Percentiles rank a stretch among this genome's conserved stretches.
phyloP scores from a whole-genome alignment of 2,329 filamentous ascomycete genomes.

The Phaeosphaeriaceae sp. region DNA sequence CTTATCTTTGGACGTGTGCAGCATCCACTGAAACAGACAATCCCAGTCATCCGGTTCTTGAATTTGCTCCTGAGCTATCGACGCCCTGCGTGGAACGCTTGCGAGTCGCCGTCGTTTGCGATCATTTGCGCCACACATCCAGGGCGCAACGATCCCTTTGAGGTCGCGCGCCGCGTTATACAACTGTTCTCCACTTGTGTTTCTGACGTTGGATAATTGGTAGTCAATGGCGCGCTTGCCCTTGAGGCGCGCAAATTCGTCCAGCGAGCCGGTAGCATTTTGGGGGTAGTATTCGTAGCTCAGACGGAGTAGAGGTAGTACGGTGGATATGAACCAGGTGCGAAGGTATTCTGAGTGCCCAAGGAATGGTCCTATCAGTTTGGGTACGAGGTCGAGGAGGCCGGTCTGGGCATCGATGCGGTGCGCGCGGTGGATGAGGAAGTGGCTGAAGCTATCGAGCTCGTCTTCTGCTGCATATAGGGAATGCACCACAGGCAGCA shows the following conservation, averaged over 20 bases:
- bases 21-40: slow-evolving; percentile 71
- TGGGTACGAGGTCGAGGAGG: slow-evolving; percentile 71
- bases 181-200: slow-evolving; percentile 19
- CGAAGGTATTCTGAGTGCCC: slow-evolving; percentile 66
- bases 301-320: slow-evolving; percentile 72
- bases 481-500: slow-evolving; percentile 64
- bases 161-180: slow-evolving; percentile 67
- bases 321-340: slow-evolving; percentile 72
- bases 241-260: slow-evolving; percentile 68
- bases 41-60: slow-evolving; percentile 66
- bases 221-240: slow-evolving; percentile 66
- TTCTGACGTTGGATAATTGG: slow-evolving; percentile 56
- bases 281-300: slow-evolving; percentile 74
- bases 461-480: slow-evolving; percentile 57
- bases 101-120: slow-evolving; percentile 61
- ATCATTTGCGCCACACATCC: slow-evolving; percentile 71
- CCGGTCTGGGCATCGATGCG: slow-evolving; percentile 75
- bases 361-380: slow-evolving; percentile 73
- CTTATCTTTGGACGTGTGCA: slow-evolving; percentile 63
- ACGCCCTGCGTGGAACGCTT: slow-evolving; percentile 29
- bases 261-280: slow-evolving; percentile 61
- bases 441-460: slow-evolving; percentile 65
- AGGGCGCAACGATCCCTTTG: slow-evolving; percentile 73
- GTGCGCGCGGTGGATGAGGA: slow-evolving; percentile 72
- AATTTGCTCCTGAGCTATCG: slow-evolving; percentile 44